phyloP scores from a whole-genome alignment of 805 yeast species.

The Wickerhamomyces ciferrii region DNA sequence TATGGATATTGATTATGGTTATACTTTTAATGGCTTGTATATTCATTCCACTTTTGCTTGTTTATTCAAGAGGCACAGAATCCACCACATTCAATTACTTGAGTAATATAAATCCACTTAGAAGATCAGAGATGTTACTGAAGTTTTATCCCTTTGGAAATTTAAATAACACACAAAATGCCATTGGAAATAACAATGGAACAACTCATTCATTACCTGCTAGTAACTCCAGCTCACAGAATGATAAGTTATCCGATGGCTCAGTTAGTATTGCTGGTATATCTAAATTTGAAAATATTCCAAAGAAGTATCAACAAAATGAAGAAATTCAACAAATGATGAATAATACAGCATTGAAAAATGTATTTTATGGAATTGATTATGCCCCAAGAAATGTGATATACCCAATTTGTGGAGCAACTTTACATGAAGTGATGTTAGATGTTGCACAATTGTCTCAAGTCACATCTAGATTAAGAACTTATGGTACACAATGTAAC shows the following conservation, averaged over 20 bases:
- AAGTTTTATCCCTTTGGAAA: constrained; percentile 1
- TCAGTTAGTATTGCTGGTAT: constrained; percentile 14
- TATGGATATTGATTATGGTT: constrained; percentile 17
- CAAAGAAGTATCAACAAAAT: constrained; percentile 26
- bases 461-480: constrained; percentile 51
- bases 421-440: constrained; percentile 40
- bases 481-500: constrained; percentile 58
- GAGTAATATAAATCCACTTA: constrained; percentile 17
- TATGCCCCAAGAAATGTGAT: constrained; percentile 53
- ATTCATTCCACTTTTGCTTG: constrained; percentile 16
- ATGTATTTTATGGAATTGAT: constrained; percentile 50
- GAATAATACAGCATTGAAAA: constrained; percentile 25
- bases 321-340: constrained; percentile 31
- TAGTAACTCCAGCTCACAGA: neutral
- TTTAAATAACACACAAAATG: too few relatives aligned
- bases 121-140: constrained; percentile 16
- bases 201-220: neutral
- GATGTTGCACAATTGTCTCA: constrained; percentile 56
- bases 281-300: constrained; percentile 27
- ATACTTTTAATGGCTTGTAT: constrained; percentile 14
- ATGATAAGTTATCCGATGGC: constrained; percentile 1
- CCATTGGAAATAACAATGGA: too few relatives aligned
- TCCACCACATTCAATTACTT: constrained; percentile 23
- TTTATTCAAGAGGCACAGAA: constrained; percentile 28
- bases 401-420: constrained; percentile 49